Conservation (phyloP, 2,329 filamentous ascomycete genomes). For the Phialemoniopsis sp. region DNA sequence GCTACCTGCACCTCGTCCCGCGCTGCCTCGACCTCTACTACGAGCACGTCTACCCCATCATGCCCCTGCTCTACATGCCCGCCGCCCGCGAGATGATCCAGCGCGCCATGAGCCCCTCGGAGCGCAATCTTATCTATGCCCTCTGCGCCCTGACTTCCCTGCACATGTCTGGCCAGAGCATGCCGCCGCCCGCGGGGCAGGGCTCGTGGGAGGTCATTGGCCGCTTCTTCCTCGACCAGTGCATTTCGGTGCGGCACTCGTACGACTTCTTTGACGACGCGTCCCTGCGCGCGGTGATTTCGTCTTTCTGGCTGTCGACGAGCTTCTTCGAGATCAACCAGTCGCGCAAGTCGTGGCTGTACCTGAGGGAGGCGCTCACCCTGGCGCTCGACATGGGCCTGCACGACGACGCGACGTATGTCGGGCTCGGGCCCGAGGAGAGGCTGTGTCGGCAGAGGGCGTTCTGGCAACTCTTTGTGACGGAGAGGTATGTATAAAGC, state of each 20-base stretch:
- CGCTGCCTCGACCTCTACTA: slow-evolving; percentile 60
- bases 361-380: slow-evolving; percentile 57
- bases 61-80: slow-evolving; percentile 57
- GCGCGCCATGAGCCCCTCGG: slow-evolving; percentile 28
- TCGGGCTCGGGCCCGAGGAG: slow-evolving; percentile 41
- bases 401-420: slow-evolving; percentile 54
- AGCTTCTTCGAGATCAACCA: slow-evolving; percentile 59
- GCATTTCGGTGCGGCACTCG: slow-evolving; percentile 47
- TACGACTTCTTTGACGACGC: slow-evolving; percentile 55
- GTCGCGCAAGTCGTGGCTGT: slow-evolving; percentile 58
- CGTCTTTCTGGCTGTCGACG: slow-evolving; percentile 58
- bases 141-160: slow-evolving; percentile 52
- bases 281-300: slow-evolving; percentile 52
- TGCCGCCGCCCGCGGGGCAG: slow-evolving; percentile 27
- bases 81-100: slow-evolving; percentile 43
- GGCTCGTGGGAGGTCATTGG: slow-evolving; percentile 45
- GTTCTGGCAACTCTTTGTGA: slow-evolving; percentile 61
- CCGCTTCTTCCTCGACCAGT: slow-evolving; percentile 54
- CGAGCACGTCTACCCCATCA: slow-evolving; percentile 58
- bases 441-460: slow-evolving; percentile 48
- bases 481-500: slow-evolving; percentile 52
- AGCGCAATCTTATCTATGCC: slow-evolving; percentile 46
- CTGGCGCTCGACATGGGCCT: slow-evolving; percentile 54
- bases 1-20: slow-evolving; percentile 43
- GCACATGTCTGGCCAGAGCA: slow-evolving; percentile 41